Evolutionary conservation across 495 filamentous ascomycete species (phyloP).

Genomic region (Penicillium daleae): DNA sequence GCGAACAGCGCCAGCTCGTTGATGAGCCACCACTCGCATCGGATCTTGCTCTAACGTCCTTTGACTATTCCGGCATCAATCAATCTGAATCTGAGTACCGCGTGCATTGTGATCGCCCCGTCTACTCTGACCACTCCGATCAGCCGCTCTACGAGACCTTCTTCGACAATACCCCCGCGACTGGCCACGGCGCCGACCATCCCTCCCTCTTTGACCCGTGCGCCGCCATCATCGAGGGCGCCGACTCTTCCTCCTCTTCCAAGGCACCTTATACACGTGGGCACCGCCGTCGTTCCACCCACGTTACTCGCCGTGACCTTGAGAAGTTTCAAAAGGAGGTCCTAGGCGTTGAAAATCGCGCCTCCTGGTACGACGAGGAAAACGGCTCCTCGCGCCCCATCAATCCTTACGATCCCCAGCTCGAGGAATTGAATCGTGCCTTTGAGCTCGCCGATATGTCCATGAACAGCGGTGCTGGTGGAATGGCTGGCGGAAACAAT

Average conservation of each 20-base stretch:
- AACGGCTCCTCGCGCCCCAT: constrained; percentile 26
- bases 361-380: constrained; percentile 41
- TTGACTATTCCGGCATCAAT: not conserved
- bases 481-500: constrained; percentile 37
- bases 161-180: not conserved
- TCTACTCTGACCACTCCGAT: not conserved
- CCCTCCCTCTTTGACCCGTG: constrained; percentile 14
- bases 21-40: constrained; percentile 1
- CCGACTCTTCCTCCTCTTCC: constrained; percentile 38
- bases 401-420: constrained; percentile 39
- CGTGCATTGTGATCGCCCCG: not conserved
- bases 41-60: constrained; percentile 2
- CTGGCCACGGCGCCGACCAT: constrained; percentile 17
- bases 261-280: constrained; percentile 49
- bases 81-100: not conserved
- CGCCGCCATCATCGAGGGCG: constrained; percentile 45
- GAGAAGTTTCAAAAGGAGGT: constrained; percentile 50
- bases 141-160: not conserved
- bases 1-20: constrained; percentile 9
- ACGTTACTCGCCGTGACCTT: constrained; percentile 50
- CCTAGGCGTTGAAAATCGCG: constrained; percentile 41
- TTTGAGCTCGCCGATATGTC: constrained; percentile 43
- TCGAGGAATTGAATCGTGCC: constrained; percentile 43
- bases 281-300: constrained; percentile 53
- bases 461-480: constrained; percentile 37